These are phyloP conservation scores for Myriosclerotinia duriaeana DNA, from an alignment of 2,329 filamentous ascomycete genomes.

Conservation along the genomic window DNA sequence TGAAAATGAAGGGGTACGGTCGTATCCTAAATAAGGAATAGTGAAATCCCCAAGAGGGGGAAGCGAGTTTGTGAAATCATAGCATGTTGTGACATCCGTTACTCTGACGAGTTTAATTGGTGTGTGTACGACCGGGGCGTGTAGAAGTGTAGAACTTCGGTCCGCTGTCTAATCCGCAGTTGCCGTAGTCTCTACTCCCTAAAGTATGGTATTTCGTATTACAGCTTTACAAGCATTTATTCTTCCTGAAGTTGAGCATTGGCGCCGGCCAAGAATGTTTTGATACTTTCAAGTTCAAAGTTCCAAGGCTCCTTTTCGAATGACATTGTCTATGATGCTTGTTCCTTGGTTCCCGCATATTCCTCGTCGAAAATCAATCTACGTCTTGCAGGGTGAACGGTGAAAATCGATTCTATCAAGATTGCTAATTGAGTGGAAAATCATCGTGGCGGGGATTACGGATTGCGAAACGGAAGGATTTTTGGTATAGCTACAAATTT, in stretches of 20 bases:
- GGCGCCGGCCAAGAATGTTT: neutral
- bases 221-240: neutral
- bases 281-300: neutral
- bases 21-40: constrained; percentile 18
- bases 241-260: neutral
- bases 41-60: constrained; percentile 19
- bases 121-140: constrained; percentile 20
- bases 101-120: constrained; percentile 17
- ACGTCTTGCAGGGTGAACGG: constrained; percentile 1
- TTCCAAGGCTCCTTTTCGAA: neutral
- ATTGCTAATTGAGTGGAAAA: constrained; percentile 12
- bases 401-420: too few relatives aligned
- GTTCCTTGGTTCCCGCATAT: constrained; percentile 21
- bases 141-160: constrained; percentile 14
- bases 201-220: neutral
- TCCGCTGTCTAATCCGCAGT: constrained; percentile 15
- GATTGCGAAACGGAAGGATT: constrained; percentile 8
- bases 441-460: constrained; percentile 22
- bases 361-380: constrained; percentile 22
- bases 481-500: neutral
- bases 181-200: constrained; percentile 11
- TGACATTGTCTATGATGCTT: constrained; percentile 14
- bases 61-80: constrained; percentile 15
- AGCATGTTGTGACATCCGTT: constrained; percentile 19
- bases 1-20: constrained; percentile 5